Evolutionary conservation across 2,329 filamentous ascomycete species (phyloP).

Genomic region (Hypomyces rosellus): DNA sequence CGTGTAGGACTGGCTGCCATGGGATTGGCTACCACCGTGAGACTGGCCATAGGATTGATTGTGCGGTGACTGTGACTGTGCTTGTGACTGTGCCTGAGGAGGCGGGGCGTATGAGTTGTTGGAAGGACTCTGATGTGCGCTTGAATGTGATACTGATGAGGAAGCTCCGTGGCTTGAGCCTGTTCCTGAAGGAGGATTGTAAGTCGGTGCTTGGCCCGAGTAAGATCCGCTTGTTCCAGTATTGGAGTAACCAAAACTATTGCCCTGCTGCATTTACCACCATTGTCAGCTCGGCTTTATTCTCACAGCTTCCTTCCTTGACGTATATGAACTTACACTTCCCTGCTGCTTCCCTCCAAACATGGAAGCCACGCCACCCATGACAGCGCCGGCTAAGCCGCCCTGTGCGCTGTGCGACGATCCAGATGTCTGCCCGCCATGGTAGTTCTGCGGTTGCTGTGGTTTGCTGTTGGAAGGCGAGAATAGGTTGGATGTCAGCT

Average conservation of each 20-base stretch:
- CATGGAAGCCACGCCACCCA: conserved; percentile 51
- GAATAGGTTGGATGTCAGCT: conserved; percentile 51
- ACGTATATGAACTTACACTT: conserved; percentile 20
- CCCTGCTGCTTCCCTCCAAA: conserved; percentile 40
- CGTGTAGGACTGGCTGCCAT: conserved; percentile 14
- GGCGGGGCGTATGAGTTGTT: conserved; percentile 14
- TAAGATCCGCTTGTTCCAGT: conserved; percentile 50
- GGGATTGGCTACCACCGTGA: conserved; percentile 4
- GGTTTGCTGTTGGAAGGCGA: conserved; percentile 42
- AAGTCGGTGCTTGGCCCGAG: conserved; percentile 53
- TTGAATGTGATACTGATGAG: conserved; percentile 22
- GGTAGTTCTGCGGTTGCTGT: conserved; percentile 39
- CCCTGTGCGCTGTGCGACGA: conserved; percentile 35
- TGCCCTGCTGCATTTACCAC: conserved; percentile 29
- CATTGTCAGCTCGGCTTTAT: conserved; percentile 10
- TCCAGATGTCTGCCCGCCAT: conserved; percentile 38
- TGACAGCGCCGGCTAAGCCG: conserved; percentile 46
- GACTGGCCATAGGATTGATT: conserved; percentile 17
- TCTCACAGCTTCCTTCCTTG: not conserved
- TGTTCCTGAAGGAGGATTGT: conserved; percentile 28
- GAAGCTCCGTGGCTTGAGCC: conserved; percentile 18
- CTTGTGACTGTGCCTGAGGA: conserved; percentile 12
- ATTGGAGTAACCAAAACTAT: conserved; percentile 60
- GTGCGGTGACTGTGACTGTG: conserved; percentile 11
- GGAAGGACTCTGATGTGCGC: conserved; percentile 18